Conservation (phyloP, 2,329 filamentous ascomycete genomes). For the Cytospora chrysosperma region DNA sequence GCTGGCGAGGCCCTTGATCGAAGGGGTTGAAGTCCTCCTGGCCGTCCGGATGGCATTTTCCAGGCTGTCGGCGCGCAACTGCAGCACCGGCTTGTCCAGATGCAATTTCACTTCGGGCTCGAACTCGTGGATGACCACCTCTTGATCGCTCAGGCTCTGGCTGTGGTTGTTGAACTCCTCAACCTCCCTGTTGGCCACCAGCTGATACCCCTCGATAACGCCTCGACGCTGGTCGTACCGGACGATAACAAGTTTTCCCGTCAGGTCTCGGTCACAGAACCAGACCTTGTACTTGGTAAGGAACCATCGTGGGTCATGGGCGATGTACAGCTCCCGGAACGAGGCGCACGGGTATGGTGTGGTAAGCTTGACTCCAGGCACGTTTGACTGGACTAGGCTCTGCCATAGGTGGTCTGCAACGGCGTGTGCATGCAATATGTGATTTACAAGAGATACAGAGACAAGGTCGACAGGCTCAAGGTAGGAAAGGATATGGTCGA, state of each 20-base stretch:
- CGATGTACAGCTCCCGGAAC: conserved; percentile 70
- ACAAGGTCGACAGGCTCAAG: conserved; percentile 65
- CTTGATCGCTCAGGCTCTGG: conserved; percentile 56
- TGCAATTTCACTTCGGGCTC: conserved; percentile 69
- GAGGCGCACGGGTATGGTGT: conserved; percentile 58
- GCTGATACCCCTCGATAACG: conserved; percentile 76
- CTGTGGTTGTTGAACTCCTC: conserved; percentile 40
- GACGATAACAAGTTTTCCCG: conserved; percentile 72
- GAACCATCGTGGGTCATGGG: conserved; percentile 83
- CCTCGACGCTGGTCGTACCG: conserved; percentile 72
- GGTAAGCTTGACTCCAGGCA: conserved; percentile 55
- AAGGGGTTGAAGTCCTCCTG: conserved; percentile 11
- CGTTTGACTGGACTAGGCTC: conserved; percentile 63
- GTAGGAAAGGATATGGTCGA: conserved; percentile 68
- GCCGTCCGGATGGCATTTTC: conserved; percentile 27
- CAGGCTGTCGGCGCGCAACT: conserved; percentile 43
- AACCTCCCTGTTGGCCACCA: conserved; percentile 61
- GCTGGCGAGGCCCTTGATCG: not conserved
- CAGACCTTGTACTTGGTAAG: conserved; percentile 77
- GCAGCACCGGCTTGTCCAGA: conserved; percentile 67
- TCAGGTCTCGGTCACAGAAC: conserved; percentile 74
- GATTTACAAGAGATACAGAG: conserved; percentile 60
- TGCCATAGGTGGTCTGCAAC: conserved; percentile 72
- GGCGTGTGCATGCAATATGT: conserved; percentile 56
- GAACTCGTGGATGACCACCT: conserved; percentile 72